Base-by-base conservation (phyloP, 1,284 basidiomycete species). In the Malassezia japonica region DNA sequence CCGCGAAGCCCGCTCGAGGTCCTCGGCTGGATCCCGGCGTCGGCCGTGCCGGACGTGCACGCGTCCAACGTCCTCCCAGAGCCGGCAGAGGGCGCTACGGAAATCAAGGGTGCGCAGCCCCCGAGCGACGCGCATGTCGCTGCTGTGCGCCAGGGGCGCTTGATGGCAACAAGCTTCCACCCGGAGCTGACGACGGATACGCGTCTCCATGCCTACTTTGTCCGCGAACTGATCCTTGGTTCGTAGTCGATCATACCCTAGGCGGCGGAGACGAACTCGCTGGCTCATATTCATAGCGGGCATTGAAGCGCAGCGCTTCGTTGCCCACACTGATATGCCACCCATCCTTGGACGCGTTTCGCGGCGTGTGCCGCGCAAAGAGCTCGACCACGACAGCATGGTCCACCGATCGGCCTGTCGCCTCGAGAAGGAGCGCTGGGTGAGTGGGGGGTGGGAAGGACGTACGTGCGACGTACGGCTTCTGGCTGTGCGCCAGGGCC, bases 141-240 rank as follows among this genome's bases (percentile, higher is more conserved):
- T 42, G 91, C 90, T 21, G 75, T 94, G 15, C 80, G 83, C 10
- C 87, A 94, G 72, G 89, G 89, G 16, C 78, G 78, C 33, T 83
- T 90, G 67, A 77, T 96, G 45, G 79, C 90, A 25, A 92, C 90
- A 2, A 87, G 83, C 2, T 96, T 96, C 77, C 92, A 96, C 69
- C 92, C 92, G 0, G 92, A 96, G 74, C 77, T 96, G 37, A 92
- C 87, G 15, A 79, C 79, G 32, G 92, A 98, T 71, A 77, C 80
- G 50, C 81, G 92, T 29, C 85, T 95, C 66, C 91, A 95, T 72
- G 84, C 90, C 59, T 88, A 85, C 67, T 90, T 88, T 63, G 77
- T 89, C 28, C 50, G 44, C 27, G 43, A 39, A 40, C 6, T 52
- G 12, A 34, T 43, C 9, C 23, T 36, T 8, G 8, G 7, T 32